These are phyloP conservation scores for Phytophthora meadii DNA, from an alignment of 352 stramenopile genomes.

Conservation along the genomic window DNA sequence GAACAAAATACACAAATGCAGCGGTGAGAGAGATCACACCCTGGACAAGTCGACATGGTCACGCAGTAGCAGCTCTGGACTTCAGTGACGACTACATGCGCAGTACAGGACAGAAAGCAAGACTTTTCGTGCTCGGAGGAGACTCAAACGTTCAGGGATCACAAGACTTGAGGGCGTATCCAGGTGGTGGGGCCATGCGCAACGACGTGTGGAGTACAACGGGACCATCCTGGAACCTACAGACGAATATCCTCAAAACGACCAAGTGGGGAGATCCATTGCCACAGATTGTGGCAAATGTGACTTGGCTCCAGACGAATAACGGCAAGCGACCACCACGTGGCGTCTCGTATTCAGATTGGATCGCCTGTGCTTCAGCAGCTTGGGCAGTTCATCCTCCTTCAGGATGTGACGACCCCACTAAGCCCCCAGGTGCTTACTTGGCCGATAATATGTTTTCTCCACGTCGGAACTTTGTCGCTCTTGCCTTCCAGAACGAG, in stretches of 20 bases:
- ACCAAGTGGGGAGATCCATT: constrained; percentile 77
- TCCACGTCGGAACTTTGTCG: constrained; percentile 71
- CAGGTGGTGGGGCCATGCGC: constrained; percentile 60
- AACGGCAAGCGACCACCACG: constrained; percentile 66
- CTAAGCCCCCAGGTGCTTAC: constrained; percentile 64
- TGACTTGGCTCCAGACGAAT: constrained; percentile 80
- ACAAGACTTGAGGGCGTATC: constrained; percentile 77
- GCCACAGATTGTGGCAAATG: constrained; percentile 71
- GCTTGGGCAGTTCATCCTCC: constrained; percentile 60
- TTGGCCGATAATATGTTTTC: constrained; percentile 84
- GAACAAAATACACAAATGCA: constrained; percentile 61
- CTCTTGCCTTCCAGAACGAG: constrained; percentile 64
- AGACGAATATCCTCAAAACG: constrained; percentile 65
- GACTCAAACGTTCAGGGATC: constrained; percentile 73
- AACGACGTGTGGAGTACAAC: constrained; percentile 86
- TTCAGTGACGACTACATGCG: constrained; percentile 56
- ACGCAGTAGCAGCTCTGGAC: constrained; percentile 66
- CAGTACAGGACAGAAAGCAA: constrained; percentile 53
- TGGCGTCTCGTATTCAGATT: constrained; percentile 65
- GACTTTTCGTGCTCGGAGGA: constrained; percentile 75
- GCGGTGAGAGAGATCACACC: constrained; percentile 57
- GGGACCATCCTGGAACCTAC: constrained; percentile 56
- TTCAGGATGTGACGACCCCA: constrained; percentile 63
- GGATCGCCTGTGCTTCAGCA: constrained; percentile 67
- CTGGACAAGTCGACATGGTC: constrained; percentile 71